These are phyloP conservation scores for Trametes maxima DNA, from an alignment of 768 basidiomycete species.

Conservation along the genomic window DNA sequence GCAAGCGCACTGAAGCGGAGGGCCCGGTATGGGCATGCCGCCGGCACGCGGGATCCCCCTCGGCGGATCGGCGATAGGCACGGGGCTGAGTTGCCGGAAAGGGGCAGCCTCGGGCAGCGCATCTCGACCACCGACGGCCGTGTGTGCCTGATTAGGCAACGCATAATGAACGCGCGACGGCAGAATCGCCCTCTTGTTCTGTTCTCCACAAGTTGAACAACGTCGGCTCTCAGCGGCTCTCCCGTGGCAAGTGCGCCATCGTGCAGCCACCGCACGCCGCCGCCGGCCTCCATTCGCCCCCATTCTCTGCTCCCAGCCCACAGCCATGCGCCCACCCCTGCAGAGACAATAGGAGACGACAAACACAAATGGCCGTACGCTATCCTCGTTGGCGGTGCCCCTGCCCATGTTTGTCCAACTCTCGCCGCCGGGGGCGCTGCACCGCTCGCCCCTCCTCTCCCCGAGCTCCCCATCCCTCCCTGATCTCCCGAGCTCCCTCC, in stretches of 20 bases:
- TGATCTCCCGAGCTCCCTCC: constrained; percentile 2
- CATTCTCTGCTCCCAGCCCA: too few species aligned
- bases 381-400: neutral
- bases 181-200: constrained; percentile 2
- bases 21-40: constrained; percentile 6
- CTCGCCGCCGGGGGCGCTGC: neutral
- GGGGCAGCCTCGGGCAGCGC: neutral
- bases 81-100: constrained; percentile 4
- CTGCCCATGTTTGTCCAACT: neutral
- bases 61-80: constrained; percentile 16
- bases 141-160: constrained; percentile 12
- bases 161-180: constrained; percentile 8
- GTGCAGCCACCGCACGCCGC: too few species aligned
- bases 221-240: neutral
- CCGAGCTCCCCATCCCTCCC: constrained; percentile 14
- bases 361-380: neutral
- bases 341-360: neutral
- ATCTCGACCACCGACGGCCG: neutral
- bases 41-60: constrained; percentile 8
- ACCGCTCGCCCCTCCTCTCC: constrained; percentile 7
- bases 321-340: neutral
- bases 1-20: constrained; percentile 5
- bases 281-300: too few species aligned
- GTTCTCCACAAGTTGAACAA: neutral
- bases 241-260: too few species aligned